Conservation (phyloP, 345 rosid species). For the Zanthoxylum bungeanum region DNA sequence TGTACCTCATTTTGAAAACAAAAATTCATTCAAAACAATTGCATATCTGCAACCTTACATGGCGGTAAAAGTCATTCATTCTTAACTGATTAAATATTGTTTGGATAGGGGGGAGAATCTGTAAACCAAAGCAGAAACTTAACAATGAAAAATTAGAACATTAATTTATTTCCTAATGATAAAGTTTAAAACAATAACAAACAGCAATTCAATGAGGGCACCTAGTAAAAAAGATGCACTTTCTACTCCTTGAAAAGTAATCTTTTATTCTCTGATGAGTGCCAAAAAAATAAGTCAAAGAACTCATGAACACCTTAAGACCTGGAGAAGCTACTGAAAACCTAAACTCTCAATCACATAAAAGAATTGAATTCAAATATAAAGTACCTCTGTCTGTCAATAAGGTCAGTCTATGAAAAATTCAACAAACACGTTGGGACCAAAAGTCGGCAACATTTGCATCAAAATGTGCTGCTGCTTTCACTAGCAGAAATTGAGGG, state of each 20-base stretch:
- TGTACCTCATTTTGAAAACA: too few relatives aligned
- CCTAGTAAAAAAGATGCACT: slow-evolving; percentile 14
- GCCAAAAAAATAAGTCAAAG: slow-evolving; percentile 17
- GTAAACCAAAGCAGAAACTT: too few relatives aligned
- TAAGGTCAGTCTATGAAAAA: slow-evolving; percentile 56
- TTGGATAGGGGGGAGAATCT: too few relatives aligned
- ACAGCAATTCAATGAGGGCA: slow-evolving; percentile 6
- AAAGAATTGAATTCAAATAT: slow-evolving; percentile 32
- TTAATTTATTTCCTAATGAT: not conserved
- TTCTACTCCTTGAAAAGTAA: slow-evolving; percentile 25
- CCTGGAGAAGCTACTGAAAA: slow-evolving; percentile 25
- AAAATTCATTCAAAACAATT: too few relatives aligned
- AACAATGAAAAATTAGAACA: not conserved
- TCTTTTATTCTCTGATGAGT: slow-evolving; percentile 21
- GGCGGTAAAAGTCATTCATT: not conserved
- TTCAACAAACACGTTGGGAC: slow-evolving; percentile 24
- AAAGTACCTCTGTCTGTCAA: slow-evolving; percentile 30
- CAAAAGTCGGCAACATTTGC: too few relatives aligned
- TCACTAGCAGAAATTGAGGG: too few relatives aligned
- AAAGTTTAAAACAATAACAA: slow-evolving; percentile 12
- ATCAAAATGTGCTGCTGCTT: too few relatives aligned
- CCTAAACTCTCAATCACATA: slow-evolving; percentile 24
- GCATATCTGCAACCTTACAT: not conserved
- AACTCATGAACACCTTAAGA: slow-evolving; percentile 19
- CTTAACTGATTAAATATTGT: too few relatives aligned